phyloP scores from a whole-genome alignment of 768 basidiomycete genomes.

The Coprinopsis strossmayeri region DNA sequence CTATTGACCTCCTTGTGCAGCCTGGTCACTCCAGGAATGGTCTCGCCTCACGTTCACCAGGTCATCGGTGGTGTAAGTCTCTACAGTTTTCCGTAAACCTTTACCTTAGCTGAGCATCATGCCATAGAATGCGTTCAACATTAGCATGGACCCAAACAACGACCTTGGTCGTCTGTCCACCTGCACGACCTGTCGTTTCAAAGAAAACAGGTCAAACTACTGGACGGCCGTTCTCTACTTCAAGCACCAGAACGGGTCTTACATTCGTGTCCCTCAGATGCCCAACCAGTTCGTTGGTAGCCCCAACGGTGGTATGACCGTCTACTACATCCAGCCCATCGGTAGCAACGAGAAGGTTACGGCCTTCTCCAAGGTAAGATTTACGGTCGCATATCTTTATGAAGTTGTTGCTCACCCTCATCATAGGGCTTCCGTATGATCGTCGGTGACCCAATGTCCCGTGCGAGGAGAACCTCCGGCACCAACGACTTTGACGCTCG shows the following conservation, averaged over 20 bases:
- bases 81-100: neutral
- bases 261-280: slow-evolving; percentile 7
- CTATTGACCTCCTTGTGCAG: neutral
- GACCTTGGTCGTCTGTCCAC: neutral
- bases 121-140: slow-evolving; percentile 4
- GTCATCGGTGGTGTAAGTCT: slow-evolving; percentile 3
- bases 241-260: slow-evolving; percentile 1
- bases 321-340: slow-evolving; percentile 9
- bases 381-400: neutral
- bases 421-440: slow-evolving; percentile 9
- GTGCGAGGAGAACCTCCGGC: neutral
- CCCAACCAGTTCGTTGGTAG: slow-evolving; percentile 7
- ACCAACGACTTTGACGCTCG: slow-evolving; percentile 6
- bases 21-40: slow-evolving; percentile 7
- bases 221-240: slow-evolving; percentile 9
- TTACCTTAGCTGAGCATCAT: neutral
- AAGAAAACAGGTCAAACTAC: slow-evolving; percentile 9
- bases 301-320: slow-evolving; percentile 7
- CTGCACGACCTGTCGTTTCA: slow-evolving; percentile 5
- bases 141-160: slow-evolving; percentile 5
- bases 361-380: slow-evolving; percentile 5
- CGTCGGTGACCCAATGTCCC: slow-evolving; percentile 7
- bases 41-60: slow-evolving; percentile 9
- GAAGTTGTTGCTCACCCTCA: neutral
- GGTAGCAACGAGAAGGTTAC: slow-evolving; percentile 7